Conservation (phyloP, 495 filamentous ascomycete species). For the Lasiosphaeria hispida region DNA sequence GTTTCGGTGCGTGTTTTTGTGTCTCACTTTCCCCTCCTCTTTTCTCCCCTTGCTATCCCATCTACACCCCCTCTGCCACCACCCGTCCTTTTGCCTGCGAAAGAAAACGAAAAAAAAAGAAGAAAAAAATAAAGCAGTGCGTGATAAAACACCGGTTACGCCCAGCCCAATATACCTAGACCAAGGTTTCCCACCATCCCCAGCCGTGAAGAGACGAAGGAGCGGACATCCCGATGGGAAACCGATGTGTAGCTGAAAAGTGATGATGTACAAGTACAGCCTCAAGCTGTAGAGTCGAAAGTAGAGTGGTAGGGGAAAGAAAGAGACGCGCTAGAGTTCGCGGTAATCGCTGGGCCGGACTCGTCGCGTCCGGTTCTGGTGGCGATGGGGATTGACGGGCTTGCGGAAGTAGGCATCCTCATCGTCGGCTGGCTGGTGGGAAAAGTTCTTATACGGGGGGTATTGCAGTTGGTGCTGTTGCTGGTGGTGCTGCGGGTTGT, state of each 20-base stretch:
- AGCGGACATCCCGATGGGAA: too few relatives aligned
- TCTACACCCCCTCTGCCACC: too few relatives aligned
- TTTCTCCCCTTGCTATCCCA: too few relatives aligned
- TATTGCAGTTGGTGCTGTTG: conserved; percentile 26
- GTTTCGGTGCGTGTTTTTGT: background rate
- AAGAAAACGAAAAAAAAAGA: background rate
- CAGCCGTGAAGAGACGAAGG: too few relatives aligned
- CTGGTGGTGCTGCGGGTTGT: conserved; percentile 40
- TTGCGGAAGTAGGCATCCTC: conserved; percentile 94
- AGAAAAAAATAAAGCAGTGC: background rate
- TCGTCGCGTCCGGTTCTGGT: conserved; percentile 73
- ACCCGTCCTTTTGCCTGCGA: background rate
- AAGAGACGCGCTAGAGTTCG: conserved; percentile 55
- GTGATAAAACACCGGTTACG: background rate
- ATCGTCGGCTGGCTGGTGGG: conserved; percentile 79
- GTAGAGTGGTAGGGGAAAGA: background rate
- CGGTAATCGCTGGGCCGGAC: conserved; percentile 85
- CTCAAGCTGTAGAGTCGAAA: too few relatives aligned
- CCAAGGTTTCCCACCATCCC: background rate
- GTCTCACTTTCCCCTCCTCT: too few relatives aligned
- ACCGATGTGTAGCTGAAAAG: background rate
- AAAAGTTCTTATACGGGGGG: conserved; percentile 32
- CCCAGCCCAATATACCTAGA: background rate
- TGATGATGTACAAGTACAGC: background rate
- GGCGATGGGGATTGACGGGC: conserved; percentile 91